These are phyloP conservation scores for Monilinia aucupariae DNA, from an alignment of 2,329 filamentous ascomycete species.

Conservation along the genomic window DNA sequence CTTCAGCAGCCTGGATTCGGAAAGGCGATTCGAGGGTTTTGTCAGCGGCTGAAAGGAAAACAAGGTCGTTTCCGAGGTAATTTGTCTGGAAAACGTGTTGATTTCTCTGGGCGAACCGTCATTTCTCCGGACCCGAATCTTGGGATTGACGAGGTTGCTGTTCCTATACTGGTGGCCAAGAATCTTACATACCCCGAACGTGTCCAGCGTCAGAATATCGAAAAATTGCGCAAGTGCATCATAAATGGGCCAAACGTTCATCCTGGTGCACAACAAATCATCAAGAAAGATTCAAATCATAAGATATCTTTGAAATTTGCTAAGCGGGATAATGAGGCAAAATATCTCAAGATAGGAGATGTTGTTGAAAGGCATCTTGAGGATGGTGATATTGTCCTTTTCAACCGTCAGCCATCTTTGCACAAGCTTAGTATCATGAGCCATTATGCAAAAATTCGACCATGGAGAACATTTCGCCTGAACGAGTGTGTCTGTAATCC, in stretches of 20 bases:
- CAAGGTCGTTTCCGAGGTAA: constrained; percentile 97
- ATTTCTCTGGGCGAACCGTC: constrained; percentile 95
- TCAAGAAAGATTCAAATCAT: constrained; percentile 63
- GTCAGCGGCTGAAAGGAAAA: constrained; percentile 92
- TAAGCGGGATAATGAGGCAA: constrained; percentile 64
- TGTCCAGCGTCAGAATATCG: constrained; percentile 77
- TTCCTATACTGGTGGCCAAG: constrained; percentile 86
- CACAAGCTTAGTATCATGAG: constrained; percentile 99
- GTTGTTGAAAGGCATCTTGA: constrained; percentile 91
- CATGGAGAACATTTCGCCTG: constrained; percentile 90
- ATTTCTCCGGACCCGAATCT: constrained; percentile 97
- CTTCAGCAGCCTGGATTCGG: constrained; percentile 83
- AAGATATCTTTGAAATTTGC: constrained; percentile 73
- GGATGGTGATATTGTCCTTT: constrained; percentile 91
- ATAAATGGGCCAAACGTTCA: constrained; percentile 70
- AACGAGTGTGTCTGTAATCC: constrained; percentile 98
- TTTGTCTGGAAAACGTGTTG: constrained; percentile 93
- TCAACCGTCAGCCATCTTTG: constrained; percentile 95
- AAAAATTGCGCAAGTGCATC: constrained; percentile 71
- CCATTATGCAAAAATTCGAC: constrained; percentile 86
- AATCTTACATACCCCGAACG: constrained; percentile 94
- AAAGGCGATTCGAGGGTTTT: constrained; percentile 88
- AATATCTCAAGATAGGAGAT: constrained; percentile 73
- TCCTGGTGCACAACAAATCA: constrained; percentile 80
- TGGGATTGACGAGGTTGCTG: constrained; percentile 86